Conservation (phyloP, 2,329 filamentous ascomycete genomes). For the Hypoxylon sp. region DNA sequence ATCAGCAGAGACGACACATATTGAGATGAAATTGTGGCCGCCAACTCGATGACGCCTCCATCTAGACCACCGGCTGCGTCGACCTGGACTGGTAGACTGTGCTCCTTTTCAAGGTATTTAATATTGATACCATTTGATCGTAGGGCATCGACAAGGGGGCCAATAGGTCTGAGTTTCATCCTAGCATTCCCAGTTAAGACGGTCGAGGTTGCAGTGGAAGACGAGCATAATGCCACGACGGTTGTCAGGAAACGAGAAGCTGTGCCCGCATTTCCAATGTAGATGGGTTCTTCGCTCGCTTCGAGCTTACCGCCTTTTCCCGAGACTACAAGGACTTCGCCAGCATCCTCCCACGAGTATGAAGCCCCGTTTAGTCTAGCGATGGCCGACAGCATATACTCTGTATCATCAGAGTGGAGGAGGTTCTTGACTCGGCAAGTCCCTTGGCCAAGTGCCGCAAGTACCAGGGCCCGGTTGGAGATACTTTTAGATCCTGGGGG, state of each 20-base stretch:
- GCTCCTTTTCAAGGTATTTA: constrained; percentile 85
- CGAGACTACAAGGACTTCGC: constrained; percentile 89
- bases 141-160: constrained; percentile 91
- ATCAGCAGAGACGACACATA: constrained; percentile 98
- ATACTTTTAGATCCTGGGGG: constrained; percentile 98
- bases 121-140: constrained; percentile 88
- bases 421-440: constrained; percentile 92
- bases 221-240: constrained; percentile 85
- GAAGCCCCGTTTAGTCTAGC: constrained; percentile 85
- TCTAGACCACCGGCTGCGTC: constrained; percentile 85
- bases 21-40: constrained; percentile 97
- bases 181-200: constrained; percentile 92
- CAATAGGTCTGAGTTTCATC: constrained; percentile 97
- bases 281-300: constrained; percentile 83
- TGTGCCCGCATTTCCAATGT: constrained; percentile 96
- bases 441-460: constrained; percentile 90
- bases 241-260: constrained; percentile 96
- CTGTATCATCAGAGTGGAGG: constrained; percentile 95
- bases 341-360: constrained; percentile 94
- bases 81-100: constrained; percentile 87
- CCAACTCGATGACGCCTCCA: constrained; percentile 90
- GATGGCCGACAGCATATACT: constrained; percentile 97
- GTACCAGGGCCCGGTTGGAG: constrained; percentile 93
- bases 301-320: constrained; percentile 90
- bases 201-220: constrained; percentile 76